Evolutionary conservation across 1,139 yeast species (phyloP).

Genomic region (Geotrichum reessii): DNA sequence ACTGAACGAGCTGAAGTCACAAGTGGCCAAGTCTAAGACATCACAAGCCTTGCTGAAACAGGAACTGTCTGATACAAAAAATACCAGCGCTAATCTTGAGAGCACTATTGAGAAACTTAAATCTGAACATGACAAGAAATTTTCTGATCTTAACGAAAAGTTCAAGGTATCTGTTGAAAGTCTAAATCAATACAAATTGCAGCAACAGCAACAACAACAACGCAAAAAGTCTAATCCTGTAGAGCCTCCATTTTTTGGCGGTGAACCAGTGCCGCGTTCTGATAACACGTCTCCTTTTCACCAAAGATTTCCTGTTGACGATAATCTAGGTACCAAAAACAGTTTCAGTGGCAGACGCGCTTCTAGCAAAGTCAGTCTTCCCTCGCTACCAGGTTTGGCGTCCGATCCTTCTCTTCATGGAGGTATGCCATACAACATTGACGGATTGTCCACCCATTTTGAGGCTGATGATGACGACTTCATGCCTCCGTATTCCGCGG

Average conservation of each 20-base stretch:
- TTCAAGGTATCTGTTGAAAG: constrained; percentile 5
- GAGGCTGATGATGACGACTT: constrained; percentile 5
- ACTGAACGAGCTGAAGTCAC: constrained; percentile 29
- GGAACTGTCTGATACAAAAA: constrained; percentile 10
- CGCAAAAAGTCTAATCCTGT: constrained; percentile 9
- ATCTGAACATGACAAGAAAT: constrained; percentile 4
- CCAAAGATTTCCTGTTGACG: constrained; percentile 8
- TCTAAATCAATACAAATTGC: not conserved
- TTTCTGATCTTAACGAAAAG: constrained; percentile 8
- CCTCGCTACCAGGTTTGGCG: constrained; percentile 2
- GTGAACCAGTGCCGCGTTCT: constrained; percentile 10
- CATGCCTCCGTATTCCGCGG: constrained; percentile 3
- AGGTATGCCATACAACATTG: not conserved
- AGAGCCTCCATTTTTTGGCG: constrained; percentile 1
- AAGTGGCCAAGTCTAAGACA: constrained; percentile 11
- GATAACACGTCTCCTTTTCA: constrained; percentile 13
- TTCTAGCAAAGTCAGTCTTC: constrained; percentile 11
- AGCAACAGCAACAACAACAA: constrained; percentile 7
- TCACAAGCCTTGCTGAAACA: constrained; percentile 4
- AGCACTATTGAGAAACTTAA: constrained; percentile 22
- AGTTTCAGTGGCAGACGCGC: constrained; percentile 4
- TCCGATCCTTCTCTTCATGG: not conserved
- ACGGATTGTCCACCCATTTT: constrained; percentile 4
- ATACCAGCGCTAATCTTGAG: constrained; percentile 4
- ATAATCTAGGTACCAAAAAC: not conserved